Conservation (phyloP, 148 eudicot species). For the Nepenthes gracilis region DNA sequence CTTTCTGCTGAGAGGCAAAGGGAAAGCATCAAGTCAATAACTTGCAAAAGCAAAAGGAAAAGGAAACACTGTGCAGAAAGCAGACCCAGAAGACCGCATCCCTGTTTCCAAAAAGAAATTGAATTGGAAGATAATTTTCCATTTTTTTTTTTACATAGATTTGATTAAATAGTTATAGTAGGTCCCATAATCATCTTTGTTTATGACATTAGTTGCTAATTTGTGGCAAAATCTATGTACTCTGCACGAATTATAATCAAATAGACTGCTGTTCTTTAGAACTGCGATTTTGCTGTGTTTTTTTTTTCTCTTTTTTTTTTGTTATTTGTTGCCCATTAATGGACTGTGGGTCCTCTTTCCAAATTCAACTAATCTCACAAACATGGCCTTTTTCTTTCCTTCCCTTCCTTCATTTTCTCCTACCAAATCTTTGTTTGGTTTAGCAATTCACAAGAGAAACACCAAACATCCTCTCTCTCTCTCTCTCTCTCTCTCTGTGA, state of each 20-base stretch:
- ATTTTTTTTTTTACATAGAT: too few species aligned
- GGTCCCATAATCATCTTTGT: too few species aligned
- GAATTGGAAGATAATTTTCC: too few species aligned
- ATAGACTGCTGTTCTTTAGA: too few species aligned
- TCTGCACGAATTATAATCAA: too few species aligned
- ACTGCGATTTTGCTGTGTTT: neutral
- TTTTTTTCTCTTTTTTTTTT: neutral
- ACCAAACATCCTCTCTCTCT: slow-evolving; percentile 2
- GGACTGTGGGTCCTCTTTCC: slow-evolving; percentile 22
- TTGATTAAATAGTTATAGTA: too few species aligned
- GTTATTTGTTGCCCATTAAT: slow-evolving; percentile 6
- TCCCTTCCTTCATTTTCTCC: neutral
- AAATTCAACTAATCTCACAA: slow-evolving; percentile 20
- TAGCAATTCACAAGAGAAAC: too few species aligned
- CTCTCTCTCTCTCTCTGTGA: neutral
- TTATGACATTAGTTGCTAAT: too few species aligned
- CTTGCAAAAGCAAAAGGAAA: slow-evolving; percentile 2
- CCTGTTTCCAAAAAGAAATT: too few species aligned
- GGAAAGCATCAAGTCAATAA: slow-evolving; percentile 5
- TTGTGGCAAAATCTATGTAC: too few species aligned
- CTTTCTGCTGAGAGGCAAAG: slow-evolving; percentile 5
- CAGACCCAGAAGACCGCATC: slow-evolving; percentile 2
- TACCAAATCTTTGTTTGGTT: neutral
- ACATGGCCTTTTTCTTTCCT: slow-evolving; percentile 5
- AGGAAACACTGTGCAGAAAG: neutral